phyloP scores from a whole-genome alignment of 352 stramenopile species.

The Phytophthora pistaciae region DNA sequence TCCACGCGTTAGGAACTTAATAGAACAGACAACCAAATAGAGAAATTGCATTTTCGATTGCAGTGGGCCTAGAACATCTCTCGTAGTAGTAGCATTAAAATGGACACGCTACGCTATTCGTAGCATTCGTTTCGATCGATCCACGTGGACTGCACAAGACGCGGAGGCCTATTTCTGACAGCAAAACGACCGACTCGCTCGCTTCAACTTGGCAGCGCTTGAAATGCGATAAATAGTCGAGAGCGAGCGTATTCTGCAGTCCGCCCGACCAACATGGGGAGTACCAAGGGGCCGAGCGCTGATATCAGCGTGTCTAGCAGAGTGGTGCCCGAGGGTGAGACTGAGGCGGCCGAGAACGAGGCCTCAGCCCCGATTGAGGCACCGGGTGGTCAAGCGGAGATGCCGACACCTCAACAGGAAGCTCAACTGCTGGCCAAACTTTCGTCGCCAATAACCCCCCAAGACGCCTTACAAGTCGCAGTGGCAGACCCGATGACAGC shows the following conservation, averaged over 20 bases:
- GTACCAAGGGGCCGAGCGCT: slow-evolving; percentile 32
- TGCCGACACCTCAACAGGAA: slow-evolving; percentile 10
- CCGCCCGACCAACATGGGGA: slow-evolving; percentile 16
- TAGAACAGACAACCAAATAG: slow-evolving; percentile 12
- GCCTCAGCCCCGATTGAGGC: background rate
- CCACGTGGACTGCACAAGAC: background rate
- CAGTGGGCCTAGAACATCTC: background rate
- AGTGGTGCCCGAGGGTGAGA: slow-evolving; percentile 29
- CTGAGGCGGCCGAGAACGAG: slow-evolving; percentile 23
- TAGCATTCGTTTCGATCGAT: slow-evolving; percentile 1
- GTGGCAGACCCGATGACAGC: background rate
- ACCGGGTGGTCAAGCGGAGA: background rate
- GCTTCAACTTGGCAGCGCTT: slow-evolving; percentile 16
- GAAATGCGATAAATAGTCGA: slow-evolving; percentile 16
- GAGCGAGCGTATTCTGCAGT: slow-evolving; percentile 18
- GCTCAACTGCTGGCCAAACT: slow-evolving; percentile 18
- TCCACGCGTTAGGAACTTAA: background rate
- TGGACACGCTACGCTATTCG: background rate
- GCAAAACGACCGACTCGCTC: slow-evolving; percentile 30
- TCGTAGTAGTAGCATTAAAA: background rate
- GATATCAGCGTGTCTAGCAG: slow-evolving; percentile 25
- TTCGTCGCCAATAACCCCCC: slow-evolving; percentile 17
- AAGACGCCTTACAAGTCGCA: background rate
- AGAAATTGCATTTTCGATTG: slow-evolving; percentile 4
- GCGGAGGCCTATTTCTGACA: slow-evolving; percentile 22